A percentile compares a stretch with the other conserved stretches of the same genome.
Evolutionary conservation across 2,329 filamentous ascomycete species (phyloP).

Genomic region (Colletotrichum sp.): DNA sequence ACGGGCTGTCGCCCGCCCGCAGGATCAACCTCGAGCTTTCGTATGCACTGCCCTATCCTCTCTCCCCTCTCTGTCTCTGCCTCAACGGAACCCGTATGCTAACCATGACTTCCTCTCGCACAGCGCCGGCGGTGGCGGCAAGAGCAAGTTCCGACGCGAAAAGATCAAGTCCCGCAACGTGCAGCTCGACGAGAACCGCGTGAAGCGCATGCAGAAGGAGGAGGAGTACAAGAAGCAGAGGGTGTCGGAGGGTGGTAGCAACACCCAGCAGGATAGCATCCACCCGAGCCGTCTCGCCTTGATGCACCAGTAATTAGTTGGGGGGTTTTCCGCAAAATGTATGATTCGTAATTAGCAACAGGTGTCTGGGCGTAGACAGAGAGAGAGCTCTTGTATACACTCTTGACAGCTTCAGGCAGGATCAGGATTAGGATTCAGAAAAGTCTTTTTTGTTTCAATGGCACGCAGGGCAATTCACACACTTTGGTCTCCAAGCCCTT

Average conservation of each 20-base stretch:
- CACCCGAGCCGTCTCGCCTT: slow-evolving; percentile 56
- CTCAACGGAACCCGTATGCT: neutral
- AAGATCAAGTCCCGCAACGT: slow-evolving; percentile 88
- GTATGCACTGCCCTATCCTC: slow-evolving; percentile 49
- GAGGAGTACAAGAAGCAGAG: slow-evolving; percentile 40
- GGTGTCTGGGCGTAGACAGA: neutral
- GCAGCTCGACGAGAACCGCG: slow-evolving; percentile 74
- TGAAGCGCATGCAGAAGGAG: slow-evolving; percentile 52
- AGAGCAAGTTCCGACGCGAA: slow-evolving; percentile 71
- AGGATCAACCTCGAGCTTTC: slow-evolving; percentile 95
- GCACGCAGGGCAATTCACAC: neutral
- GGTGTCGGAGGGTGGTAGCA: slow-evolving; percentile 25
- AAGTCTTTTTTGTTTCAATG: neutral
- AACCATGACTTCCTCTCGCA: neutral
- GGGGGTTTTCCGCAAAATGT: neutral
- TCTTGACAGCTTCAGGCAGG: neutral
- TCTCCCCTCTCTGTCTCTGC: neutral
- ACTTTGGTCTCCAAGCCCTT: neutral
- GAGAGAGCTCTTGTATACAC: neutral
- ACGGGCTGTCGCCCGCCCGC: slow-evolving; percentile 60
- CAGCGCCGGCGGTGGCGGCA: slow-evolving; percentile 85
- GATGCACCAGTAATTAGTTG: slow-evolving; percentile 21
- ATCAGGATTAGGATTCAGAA: neutral
- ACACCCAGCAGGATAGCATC: slow-evolving; percentile 40
- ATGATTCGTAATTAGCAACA: neutral